phyloP scores from a whole-genome alignment of 2,329 filamentous ascomycete genomes.

The Penicillium psychrosexuale region DNA sequence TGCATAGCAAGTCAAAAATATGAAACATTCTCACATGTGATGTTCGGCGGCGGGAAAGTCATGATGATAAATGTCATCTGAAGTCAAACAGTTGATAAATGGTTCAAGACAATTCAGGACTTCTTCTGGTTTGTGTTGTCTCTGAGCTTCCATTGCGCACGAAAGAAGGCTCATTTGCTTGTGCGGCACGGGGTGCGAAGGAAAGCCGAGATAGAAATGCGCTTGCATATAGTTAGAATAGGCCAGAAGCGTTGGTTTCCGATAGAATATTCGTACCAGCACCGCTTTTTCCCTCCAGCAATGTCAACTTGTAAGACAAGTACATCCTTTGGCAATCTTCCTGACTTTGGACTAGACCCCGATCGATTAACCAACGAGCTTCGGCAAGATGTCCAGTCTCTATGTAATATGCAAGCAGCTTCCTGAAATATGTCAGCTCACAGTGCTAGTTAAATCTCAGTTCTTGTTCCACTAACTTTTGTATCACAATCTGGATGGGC shows the following conservation, averaged over 20 bases:
- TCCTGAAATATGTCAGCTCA: conserved; percentile 50
- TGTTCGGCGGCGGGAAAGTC: not conserved
- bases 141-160: conserved; percentile 73
- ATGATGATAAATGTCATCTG: not conserved
- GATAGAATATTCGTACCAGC: not conserved
- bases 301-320: not conserved
- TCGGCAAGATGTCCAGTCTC: conserved; percentile 14
- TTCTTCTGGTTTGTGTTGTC: conserved; percentile 59
- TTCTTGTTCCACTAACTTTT: conserved; percentile 49
- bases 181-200: not conserved
- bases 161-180: conserved; percentile 58
- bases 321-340: conserved; percentile 1
- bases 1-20: not conserved
- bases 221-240: not conserved
- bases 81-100: not conserved
- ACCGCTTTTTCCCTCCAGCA: not conserved
- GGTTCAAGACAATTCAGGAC: conserved; percentile 33
- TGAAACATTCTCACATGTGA: not conserved
- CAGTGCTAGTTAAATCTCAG: not conserved
- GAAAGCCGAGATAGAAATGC: not conserved
- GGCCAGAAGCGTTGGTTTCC: not conserved
- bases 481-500: conserved; percentile 65
- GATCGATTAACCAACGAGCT: not conserved
- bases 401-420: conserved; percentile 68
- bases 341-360: not conserved